Conservation (phyloP, 2,329 filamentous ascomycete species). For the Cadophora luteo-olivacea region DNA sequence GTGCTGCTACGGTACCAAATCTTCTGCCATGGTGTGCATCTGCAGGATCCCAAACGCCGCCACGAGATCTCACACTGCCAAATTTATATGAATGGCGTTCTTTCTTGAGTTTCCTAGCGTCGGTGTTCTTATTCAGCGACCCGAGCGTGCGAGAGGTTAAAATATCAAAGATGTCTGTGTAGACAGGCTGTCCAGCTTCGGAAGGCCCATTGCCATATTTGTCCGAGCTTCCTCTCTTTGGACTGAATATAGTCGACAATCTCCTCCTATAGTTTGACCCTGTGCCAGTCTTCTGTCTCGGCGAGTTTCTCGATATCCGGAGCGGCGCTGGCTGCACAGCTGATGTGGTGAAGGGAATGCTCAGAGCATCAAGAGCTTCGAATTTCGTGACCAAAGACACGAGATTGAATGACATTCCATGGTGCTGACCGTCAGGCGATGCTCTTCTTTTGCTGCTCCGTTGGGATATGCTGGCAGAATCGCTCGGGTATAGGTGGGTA, state of each 20-base stretch:
- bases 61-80: conserved; percentile 16
- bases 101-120: conserved; percentile 12
- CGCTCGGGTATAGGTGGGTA: not conserved
- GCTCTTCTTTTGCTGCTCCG: not conserved
- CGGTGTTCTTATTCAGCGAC: not conserved
- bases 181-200: conserved; percentile 12
- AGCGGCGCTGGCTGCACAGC: conserved; percentile 35
- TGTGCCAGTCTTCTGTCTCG: conserved; percentile 15
- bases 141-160: not conserved
- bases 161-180: conserved; percentile 10
- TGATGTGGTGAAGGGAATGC: conserved; percentile 28
- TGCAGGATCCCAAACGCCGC: not conserved
- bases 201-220: conserved; percentile 19
- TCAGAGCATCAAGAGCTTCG: conserved; percentile 40
- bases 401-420: conserved; percentile 27
- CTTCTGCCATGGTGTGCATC: not conserved
- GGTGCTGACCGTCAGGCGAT: not conserved
- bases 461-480: not conserved
- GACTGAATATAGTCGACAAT: conserved; percentile 35
- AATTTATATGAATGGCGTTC: conserved; percentile 11
- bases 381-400: conserved; percentile 41
- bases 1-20: not conserved
- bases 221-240: conserved; percentile 12
- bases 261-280: conserved; percentile 22
- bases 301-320: conserved; percentile 22